Conservation (phyloP, 2,329 filamentous ascomycete genomes). For the Trichophyton schoenleinii region DNA sequence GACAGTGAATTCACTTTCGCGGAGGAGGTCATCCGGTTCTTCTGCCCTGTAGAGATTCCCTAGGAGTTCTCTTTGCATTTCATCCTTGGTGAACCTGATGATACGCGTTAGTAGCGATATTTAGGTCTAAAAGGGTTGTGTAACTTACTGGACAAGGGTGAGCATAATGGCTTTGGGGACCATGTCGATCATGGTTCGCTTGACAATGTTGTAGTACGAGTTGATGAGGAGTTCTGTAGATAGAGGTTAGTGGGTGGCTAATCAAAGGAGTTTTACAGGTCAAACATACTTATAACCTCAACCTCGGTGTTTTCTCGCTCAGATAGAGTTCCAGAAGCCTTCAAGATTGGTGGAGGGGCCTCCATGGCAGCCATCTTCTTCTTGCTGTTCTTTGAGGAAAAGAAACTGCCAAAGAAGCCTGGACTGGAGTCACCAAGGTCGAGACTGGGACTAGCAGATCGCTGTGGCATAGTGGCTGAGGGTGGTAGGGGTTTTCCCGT, state of each 20-base stretch:
- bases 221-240: conserved; percentile 73
- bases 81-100: conserved; percentile 77
- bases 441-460: conserved; percentile 63
- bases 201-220: conserved; percentile 97
- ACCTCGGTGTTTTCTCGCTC: conserved; percentile 94
- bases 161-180: conserved; percentile 99
- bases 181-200: conserved; percentile 99
- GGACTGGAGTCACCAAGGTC: conserved; percentile 48
- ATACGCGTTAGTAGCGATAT: not conserved
- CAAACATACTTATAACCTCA: conserved; percentile 81
- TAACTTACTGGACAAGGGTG: conserved; percentile 77
- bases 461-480: conserved; percentile 47
- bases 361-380: conserved; percentile 99
- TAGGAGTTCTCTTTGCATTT: conserved; percentile 94
- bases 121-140: not conserved
- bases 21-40: conserved; percentile 84
- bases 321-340: conserved; percentile 83
- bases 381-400: conserved; percentile 99
- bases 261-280: conserved; percentile 8
- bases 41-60: conserved; percentile 94
- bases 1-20: conserved; percentile 95
- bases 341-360: conserved; percentile 77
- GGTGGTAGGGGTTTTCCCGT: conserved; percentile 83
- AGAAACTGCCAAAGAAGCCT: conserved; percentile 97
- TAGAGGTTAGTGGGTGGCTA: not conserved